A percentile compares a stretch with the other conserved stretches of the same genome.
Conservation (phyloP, 306 rosid genomes). For the Dryas octopetala region DNA sequence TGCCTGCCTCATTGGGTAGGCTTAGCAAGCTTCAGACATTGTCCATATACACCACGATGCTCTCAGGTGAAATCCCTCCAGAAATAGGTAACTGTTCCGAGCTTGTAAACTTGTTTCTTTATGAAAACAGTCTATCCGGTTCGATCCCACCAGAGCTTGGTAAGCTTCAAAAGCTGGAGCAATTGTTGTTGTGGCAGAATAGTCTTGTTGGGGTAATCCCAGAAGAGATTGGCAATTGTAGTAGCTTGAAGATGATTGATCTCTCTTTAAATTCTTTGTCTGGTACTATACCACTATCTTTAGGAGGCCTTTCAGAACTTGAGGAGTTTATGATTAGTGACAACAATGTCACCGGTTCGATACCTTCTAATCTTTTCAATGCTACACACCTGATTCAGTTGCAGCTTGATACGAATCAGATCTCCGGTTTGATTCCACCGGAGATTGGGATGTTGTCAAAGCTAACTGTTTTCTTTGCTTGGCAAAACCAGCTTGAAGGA, state of each 20-base stretch:
- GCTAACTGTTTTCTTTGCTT: constrained; percentile 72
- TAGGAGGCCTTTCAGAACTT: constrained; percentile 55
- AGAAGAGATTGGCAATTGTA: constrained; percentile 77
- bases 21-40: constrained; percentile 66
- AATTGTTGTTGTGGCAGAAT: constrained; percentile 83
- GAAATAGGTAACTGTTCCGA: constrained; percentile 90
- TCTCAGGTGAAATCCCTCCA: constrained; percentile 85
- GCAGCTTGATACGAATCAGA: constrained; percentile 88
- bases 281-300: constrained; percentile 71
- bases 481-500: constrained; percentile 96
- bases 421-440: constrained; percentile 83
- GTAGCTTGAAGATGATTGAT: constrained; percentile 72
- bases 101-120: constrained; percentile 72
- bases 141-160: constrained; percentile 80
- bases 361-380: constrained; percentile 71
- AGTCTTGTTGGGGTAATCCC: constrained; percentile 71
- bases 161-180: constrained; percentile 70
- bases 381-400: constrained; percentile 62
- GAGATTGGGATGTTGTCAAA: constrained; percentile 67
- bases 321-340: constrained; percentile 90
- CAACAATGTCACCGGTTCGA: constrained; percentile 85
- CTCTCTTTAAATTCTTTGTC: constrained; percentile 81
- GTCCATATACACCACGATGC: constrained; percentile 87
- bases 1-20: constrained; percentile 75
- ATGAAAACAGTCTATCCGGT: constrained; percentile 82